Evolutionary conservation across 1,139 yeast species (phyloP), one percentile per base, ranked within the genome.

Genomic region (Meyerozyma carpophila): DNA sequence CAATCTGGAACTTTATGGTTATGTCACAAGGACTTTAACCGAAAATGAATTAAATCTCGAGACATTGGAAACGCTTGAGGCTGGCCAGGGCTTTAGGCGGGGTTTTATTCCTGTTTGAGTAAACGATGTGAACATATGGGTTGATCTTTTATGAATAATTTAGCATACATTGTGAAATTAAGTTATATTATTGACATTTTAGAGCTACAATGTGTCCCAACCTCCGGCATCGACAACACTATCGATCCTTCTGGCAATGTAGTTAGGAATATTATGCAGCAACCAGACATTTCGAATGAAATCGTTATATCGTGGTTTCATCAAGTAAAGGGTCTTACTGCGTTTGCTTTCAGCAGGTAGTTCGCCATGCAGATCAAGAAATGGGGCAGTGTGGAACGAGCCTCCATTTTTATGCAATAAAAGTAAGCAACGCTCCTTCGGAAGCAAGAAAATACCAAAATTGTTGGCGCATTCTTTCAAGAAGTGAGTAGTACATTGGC

Each of bases 171-270:
- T 21, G 24, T 21, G 24, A 21, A 3, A 21, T 5, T 20, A 20
- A 20, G 21, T 5, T 21, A 21, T 21, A 21, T 2, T 21, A 21
- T 3, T 21, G 6, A 21, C 24, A 21, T 3, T 5, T 6, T 21
- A 5, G 24, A 21, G 24, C 24, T 21, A 91, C 57, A 91, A 68
- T 1, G 97, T 88, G 54, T 86, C 94, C 98, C 98, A 93, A 1
- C 98, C 98, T 10, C 98, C 98, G 31, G 86, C 80, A 62, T 93
- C 98, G 32, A 83, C 65, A 7, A 77, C 80, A 39, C 83, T 80
- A 53, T 91, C 97, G 29, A 93, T 71, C 50, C 81, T 82, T 51
- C 98, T 73, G 1, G 89, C 91, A 39, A 91, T 82, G 44, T 75
- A 73, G 53, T 88, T 89, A 2, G 90, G 84, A 11, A 88, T 71